These are phyloP conservation scores for Talaromyces piceae DNA, from an alignment of 2,329 filamentous ascomycete species.

Conservation along the genomic window DNA sequence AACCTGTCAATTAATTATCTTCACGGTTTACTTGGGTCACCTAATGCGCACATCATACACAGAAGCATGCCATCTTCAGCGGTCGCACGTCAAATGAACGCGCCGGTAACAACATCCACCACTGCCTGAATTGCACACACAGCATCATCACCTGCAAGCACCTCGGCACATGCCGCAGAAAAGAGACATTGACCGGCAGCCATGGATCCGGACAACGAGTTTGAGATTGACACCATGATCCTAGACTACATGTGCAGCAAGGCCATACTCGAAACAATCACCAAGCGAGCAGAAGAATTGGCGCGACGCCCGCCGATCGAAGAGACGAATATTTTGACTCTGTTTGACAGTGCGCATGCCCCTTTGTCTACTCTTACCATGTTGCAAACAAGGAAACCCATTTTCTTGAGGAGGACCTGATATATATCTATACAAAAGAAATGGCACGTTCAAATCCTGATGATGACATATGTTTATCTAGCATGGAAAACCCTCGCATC, in stretches of 20 bases:
- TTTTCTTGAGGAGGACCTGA: no score
- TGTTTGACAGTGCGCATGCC: slow-evolving; percentile 20
- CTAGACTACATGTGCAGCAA: slow-evolving; percentile 50
- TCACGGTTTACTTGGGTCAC: background rate
- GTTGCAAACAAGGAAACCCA: background rate
- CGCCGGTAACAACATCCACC: background rate
- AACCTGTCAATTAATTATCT: background rate
- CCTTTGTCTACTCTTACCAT: background rate
- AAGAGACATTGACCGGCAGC: background rate
- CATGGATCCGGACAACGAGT: slow-evolving; percentile 26
- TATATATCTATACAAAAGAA: no score
- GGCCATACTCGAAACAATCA: slow-evolving; percentile 37
- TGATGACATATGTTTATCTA: slow-evolving; percentile 12
- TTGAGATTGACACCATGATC: slow-evolving; percentile 48
- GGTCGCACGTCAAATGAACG: background rate
- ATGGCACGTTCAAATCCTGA: no score
- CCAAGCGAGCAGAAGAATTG: slow-evolving; percentile 17
- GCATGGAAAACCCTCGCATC: slow-evolving; percentile 40
- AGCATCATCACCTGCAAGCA: background rate
- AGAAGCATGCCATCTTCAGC: background rate
- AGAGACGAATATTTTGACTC: slow-evolving; percentile 17
- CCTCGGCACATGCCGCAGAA: background rate
- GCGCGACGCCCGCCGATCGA: slow-evolving; percentile 6
- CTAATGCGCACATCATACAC: background rate
- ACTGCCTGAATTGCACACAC: no score